phyloP scores from a whole-genome alignment of 1,139 yeast genomes.

The Kodamaea sp. region DNA sequence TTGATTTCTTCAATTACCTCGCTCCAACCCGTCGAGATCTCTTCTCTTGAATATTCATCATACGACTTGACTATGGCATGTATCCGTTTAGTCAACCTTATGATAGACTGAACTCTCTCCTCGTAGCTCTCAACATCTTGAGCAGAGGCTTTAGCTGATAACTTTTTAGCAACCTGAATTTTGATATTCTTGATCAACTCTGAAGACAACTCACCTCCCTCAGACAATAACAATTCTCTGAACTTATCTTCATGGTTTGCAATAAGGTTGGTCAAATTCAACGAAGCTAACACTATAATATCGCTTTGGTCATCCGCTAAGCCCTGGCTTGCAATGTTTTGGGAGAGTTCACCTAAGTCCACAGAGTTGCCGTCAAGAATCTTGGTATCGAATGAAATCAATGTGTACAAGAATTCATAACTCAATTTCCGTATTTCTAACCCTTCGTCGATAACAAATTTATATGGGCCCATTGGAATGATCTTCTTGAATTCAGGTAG shows the following conservation, averaged over 20 bases:
- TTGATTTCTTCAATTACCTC: conserved; percentile 9
- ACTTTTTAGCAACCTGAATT: conserved; percentile 35
- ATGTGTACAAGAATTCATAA: conserved; percentile 68
- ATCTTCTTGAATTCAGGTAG: conserved; percentile 60
- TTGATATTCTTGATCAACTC: conserved; percentile 25
- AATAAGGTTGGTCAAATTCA: conserved; percentile 33
- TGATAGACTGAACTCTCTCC: conserved; percentile 32
- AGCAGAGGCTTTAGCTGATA: conserved; percentile 43
- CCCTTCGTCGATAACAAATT: conserved; percentile 80
- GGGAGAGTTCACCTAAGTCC: conserved; percentile 25
- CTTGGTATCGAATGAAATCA: conserved; percentile 32
- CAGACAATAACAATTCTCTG: conserved; percentile 18
- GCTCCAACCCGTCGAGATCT: conserved; percentile 8
- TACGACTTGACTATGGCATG: conserved; percentile 3
- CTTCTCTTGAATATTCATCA: conserved; percentile 6
- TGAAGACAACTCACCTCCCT: conserved; percentile 22
- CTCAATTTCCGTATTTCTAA: conserved; percentile 72
- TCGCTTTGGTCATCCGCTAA: conserved; percentile 42
- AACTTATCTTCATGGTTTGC: conserved; percentile 18
- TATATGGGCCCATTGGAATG: conserved; percentile 86
- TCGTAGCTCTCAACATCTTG: conserved; percentile 43
- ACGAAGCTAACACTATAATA: conserved; percentile 38
- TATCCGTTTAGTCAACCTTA: conserved; percentile 22
- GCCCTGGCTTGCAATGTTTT: conserved; percentile 34
- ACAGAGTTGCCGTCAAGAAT: conserved; percentile 19